Evolutionary conservation across 176 grass and related monocot species (phyloP), one percentile per base, ranked within the genome.

Genomic region (Lolium multiflorum): DNA sequence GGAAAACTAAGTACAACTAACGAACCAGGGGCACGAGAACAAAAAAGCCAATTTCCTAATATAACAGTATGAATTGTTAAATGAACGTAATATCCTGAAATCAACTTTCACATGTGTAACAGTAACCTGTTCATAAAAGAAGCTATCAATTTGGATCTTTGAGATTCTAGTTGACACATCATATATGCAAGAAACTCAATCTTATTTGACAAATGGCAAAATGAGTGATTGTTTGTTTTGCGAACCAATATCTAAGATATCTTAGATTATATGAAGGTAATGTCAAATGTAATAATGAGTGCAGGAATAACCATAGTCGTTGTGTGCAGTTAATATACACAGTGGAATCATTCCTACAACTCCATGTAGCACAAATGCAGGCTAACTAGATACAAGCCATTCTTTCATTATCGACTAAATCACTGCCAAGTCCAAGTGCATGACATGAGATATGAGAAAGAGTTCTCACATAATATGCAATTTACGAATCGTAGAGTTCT

Each of bases 351-450:
- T 62, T 62, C 21, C 59, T 62, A 24, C 21, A 62, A 26, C 24
- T 63, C 60, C 11, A 63, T 63, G 24, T 63, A 63, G 60, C 22
- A 63, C 22, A 26, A 63, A 26, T 46, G 38, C 21, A 63, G 79
- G 77, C 43, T 84, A 89, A 50, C 76, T 28, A 31, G 82, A 72
- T 5, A 81, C 28, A 78, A 80, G 72, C 10, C 85, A 58, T 48
- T 77, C 83, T 87, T 41, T 83, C 83, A 71, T 87, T 21, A 46
- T 77, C 68, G 2, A 89, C 72, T 69, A 91, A 60, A 55, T 86
- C 83, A 21, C 78, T 65, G 83, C 80, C 69, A 35, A 35, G 2
- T 35, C 31, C 31, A 35, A 35, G 31, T 35, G 31, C 31, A 35
- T 35, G 31, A 35, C 3, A 35, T 35, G 31, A 35, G 31, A 35